Evolutionary conservation across 2,329 filamentous ascomycete genomes (phyloP), one percentile per base, ranked within the genome.

Genomic region (Ophiocordyceps sinensis): DNA sequence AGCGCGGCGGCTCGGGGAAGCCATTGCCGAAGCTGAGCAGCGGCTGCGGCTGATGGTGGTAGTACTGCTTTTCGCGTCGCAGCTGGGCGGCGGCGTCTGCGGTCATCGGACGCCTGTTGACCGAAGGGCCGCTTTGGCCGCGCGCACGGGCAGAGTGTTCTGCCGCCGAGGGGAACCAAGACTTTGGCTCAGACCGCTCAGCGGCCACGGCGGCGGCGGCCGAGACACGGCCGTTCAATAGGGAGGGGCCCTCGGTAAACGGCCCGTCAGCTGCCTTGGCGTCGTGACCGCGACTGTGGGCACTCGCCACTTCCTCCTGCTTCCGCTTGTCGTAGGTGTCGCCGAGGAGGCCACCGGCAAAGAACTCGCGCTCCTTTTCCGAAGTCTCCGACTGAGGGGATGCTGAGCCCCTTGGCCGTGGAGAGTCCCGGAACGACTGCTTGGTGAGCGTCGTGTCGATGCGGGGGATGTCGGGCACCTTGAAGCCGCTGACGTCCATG

Each of bases 11-110:
- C 45, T 82, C 78, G 39, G 71, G 67, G 52, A 79, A 82, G 38
- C 68, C 65, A 0, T 77, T 52, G 30, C 49, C 78, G 34, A 86
- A 67, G 51, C 84, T 82, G 28, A 87, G 61, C 6, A 87, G 66
- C 2, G 82, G 81, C 45, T 76, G 39, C 2, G 44, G 77, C 45
- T 76, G 40, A 3, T 43, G 77, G 3, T 68, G 67, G 50, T 53
- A 77, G 45, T 76, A 38, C 3, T 68, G 67, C 50, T 53, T 56
- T 11, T 59, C 50, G 10, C 50, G 52, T 26, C 48, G 47, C 28
- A 48, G 19, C 11, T 44, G 44, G 34, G 38, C 34, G 12, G 40
- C 30, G 7, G 45, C 45, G 41, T 54, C 59, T 12, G 51, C 53
- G 4, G 54, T 49, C 12, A 48, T 46, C 28, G 55, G 54, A 19